Percentiles rank a stretch among this genome's conserved stretches.
phyloP scores from a whole-genome alignment of 805 yeast genomes.

The Lipomyces spencermartinsiae region DNA sequence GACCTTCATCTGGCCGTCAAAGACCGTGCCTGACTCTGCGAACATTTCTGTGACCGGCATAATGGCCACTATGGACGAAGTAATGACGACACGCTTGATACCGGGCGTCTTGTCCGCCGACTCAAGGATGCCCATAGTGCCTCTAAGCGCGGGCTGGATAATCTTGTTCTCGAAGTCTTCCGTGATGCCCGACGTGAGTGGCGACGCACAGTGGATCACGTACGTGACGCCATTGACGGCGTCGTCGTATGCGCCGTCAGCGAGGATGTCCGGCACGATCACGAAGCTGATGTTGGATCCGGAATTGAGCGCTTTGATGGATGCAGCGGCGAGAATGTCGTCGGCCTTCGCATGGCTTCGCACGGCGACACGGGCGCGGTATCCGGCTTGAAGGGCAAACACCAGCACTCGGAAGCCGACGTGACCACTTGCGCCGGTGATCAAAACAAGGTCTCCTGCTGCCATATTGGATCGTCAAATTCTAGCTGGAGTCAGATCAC shows the following conservation, averaged over 20 bases:
- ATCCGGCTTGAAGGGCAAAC: constrained; percentile 49
- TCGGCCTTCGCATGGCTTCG: constrained; percentile 52
- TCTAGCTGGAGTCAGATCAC: not conserved
- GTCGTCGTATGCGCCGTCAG: constrained; percentile 17
- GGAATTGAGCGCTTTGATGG: constrained; percentile 42
- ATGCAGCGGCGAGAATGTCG: constrained; percentile 15
- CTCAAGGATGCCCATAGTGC: constrained; percentile 53
- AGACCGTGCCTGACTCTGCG: not conserved
- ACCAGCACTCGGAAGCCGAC: constrained; percentile 55
- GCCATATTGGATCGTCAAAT: not conserved
- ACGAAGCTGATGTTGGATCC: not conserved
- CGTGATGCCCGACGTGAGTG: constrained; percentile 32
- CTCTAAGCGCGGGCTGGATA: constrained; percentile 56
- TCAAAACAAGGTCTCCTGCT: constrained; percentile 44
- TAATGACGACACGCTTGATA: constrained; percentile 53
- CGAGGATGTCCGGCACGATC: constrained; percentile 21
- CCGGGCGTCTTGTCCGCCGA: constrained; percentile 49
- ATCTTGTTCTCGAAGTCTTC: constrained; percentile 50
- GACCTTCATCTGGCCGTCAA: not conserved
- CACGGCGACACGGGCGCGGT: constrained; percentile 55
- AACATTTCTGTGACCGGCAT: not conserved
- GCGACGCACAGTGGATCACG: constrained; percentile 20
- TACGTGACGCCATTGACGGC: constrained; percentile 17
- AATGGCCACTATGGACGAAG: constrained; percentile 56
- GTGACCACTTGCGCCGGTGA: constrained; percentile 59